Conservation (phyloP, 371 early-diverging fungal genomes). For the Entomophthora muscae region DNA sequence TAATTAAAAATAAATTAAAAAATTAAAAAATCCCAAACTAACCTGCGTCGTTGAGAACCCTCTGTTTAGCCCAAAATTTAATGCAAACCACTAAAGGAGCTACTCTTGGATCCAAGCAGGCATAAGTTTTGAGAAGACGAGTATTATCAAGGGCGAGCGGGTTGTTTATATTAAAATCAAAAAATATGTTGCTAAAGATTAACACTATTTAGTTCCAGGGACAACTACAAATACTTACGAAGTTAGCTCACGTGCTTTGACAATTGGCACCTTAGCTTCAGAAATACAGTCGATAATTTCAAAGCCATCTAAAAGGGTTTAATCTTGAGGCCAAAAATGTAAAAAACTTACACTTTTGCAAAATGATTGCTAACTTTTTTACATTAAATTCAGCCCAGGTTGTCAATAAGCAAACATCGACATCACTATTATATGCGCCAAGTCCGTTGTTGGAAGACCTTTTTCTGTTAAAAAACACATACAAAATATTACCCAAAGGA, state of each 20-base stretch:
- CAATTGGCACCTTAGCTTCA: constrained; percentile 44
- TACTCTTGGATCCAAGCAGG: constrained; percentile 60
- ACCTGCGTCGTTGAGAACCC: constrained; percentile 51
- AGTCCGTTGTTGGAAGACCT: constrained; percentile 38
- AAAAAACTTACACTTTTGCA: constrained; percentile 6
- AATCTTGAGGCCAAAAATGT: constrained; percentile 11
- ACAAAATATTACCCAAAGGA: constrained; percentile 17
- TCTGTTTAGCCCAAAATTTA: constrained; percentile 63
- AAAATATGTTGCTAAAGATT: constrained; percentile 25
- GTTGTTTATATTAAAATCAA: constrained; percentile 75
- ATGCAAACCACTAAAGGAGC: constrained; percentile 50
- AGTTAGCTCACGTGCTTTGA: constrained; percentile 34
- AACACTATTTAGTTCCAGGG: too few species aligned
- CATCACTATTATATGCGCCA: constrained; percentile 31
- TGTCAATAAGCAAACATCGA: constrained; percentile 39
- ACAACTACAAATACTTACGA: constrained; percentile 22
- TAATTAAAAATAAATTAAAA: background rate
- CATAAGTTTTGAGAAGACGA: constrained; percentile 51
- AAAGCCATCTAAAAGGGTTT: constrained; percentile 31
- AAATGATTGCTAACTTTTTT: constrained; percentile 14
- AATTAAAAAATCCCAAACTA: too few species aligned
- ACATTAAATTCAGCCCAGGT: constrained; percentile 24
- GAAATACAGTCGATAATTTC: constrained; percentile 28
- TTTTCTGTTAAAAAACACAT: background rate
- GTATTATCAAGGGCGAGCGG: constrained; percentile 63